Percentiles rank a stretch among this genome's conserved stretches.
These are phyloP conservation scores for Macroventuria anomochaeta DNA, from an alignment of 2,329 filamentous ascomycete species.

Conservation along the genomic window DNA sequence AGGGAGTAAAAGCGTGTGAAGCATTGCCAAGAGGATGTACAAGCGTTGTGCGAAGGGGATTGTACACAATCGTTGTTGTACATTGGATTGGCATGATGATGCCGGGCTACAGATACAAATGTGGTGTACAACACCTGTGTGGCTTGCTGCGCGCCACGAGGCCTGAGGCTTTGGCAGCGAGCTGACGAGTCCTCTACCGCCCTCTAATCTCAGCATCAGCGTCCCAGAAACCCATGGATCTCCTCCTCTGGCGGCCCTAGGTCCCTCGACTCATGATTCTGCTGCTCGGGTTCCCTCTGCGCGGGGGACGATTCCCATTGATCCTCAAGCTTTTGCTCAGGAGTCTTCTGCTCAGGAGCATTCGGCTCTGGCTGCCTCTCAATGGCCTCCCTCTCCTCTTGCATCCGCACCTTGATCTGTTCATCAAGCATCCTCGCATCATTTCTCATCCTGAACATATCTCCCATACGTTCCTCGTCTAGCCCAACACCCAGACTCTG, in stretches of 20 bases:
- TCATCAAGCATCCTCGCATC: constrained; percentile 7
- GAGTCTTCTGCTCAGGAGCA: neutral
- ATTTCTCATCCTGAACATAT: constrained; percentile 9
- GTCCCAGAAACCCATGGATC: constrained; percentile 24
- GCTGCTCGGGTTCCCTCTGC: neutral
- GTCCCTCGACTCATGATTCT: neutral
- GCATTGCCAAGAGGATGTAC: constrained; percentile 5
- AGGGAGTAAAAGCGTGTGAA: neutral
- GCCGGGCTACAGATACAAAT: neutral
- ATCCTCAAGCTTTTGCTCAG: too few relatives aligned
- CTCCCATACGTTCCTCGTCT: constrained; percentile 21
- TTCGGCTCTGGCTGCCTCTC: neutral
- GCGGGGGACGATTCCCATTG: neutral
- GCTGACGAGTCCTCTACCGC: constrained; percentile 7
- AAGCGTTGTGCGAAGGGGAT: constrained; percentile 3
- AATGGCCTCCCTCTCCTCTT: constrained; percentile 6
- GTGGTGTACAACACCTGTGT: constrained; percentile 3
- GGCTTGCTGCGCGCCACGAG: neutral
- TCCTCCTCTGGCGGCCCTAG: constrained; percentile 16
- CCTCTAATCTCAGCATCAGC: constrained; percentile 2
- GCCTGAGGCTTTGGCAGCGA: constrained; percentile 5
- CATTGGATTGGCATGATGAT: neutral
- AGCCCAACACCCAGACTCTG: constrained; percentile 18
- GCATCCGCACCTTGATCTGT: constrained; percentile 1
- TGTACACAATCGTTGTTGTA: constrained; percentile 3